phyloP scores from a whole-genome alignment of 2,329 filamentous ascomycete genomes.

The Fusarium humuli region DNA sequence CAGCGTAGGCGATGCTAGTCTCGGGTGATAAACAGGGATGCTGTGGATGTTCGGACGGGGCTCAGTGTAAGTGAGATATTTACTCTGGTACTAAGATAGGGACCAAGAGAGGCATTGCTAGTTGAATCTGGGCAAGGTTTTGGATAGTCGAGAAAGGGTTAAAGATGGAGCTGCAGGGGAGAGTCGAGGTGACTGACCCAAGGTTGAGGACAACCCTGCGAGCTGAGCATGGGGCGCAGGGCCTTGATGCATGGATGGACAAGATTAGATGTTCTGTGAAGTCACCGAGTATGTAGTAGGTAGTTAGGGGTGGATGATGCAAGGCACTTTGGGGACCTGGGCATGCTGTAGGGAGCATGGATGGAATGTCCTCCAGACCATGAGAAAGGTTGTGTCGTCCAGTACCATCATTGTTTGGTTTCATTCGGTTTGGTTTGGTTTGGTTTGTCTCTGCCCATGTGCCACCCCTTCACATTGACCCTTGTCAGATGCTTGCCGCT shows the following conservation, averaged over 20 bases:
- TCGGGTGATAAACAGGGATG: slow-evolving; percentile 40
- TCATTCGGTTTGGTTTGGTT: neutral
- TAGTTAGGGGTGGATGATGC: slow-evolving; percentile 36
- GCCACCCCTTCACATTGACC: slow-evolving; percentile 30
- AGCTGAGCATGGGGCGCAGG: slow-evolving; percentile 51
- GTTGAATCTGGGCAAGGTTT: slow-evolving; percentile 21
- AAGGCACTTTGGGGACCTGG: slow-evolving; percentile 38
- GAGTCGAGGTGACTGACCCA: slow-evolving; percentile 36
- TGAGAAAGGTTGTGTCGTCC: neutral
- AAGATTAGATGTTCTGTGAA: slow-evolving; percentile 35
- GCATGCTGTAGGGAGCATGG: slow-evolving; percentile 2
- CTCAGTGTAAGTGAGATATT: slow-evolving; percentile 38
- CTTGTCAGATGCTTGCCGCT: slow-evolving; percentile 39
- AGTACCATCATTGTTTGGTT: slow-evolving; percentile 19
- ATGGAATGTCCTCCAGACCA: slow-evolving; percentile 12
- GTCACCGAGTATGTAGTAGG: slow-evolving; percentile 4
- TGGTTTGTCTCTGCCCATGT: slow-evolving; percentile 22
- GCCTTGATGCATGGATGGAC: slow-evolving; percentile 27
- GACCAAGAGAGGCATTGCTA: slow-evolving; percentile 47
- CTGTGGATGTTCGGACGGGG: slow-evolving; percentile 27
- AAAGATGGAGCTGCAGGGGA: slow-evolving; percentile 26
- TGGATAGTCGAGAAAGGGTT: slow-evolving; percentile 20
- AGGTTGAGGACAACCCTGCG: slow-evolving; percentile 44
- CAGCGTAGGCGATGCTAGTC: slow-evolving; percentile 42
- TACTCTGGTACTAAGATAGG: slow-evolving; percentile 44